These are phyloP conservation scores for Antrodiella citrinella DNA, from an alignment of 768 basidiomycete genomes.

Conservation along the genomic window DNA sequence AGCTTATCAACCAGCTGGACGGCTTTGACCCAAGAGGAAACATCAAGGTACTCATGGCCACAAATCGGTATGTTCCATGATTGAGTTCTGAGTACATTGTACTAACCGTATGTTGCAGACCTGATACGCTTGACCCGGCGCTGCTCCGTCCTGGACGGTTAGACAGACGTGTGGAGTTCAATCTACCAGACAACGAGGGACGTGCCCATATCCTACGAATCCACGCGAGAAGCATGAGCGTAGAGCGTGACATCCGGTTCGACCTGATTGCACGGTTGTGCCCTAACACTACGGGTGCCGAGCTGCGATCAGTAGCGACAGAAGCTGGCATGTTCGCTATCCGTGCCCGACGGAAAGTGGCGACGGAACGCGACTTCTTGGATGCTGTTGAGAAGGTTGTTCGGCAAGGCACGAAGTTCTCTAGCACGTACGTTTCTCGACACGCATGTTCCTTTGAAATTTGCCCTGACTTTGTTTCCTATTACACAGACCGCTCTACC, in stretches of 20 bases:
- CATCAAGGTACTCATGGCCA: slow-evolving; percentile 99
- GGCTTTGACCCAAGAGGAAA: slow-evolving; percentile 99
- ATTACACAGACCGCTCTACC: slow-evolving; percentile 69
- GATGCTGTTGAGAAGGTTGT: slow-evolving; percentile 99
- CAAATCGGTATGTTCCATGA: slow-evolving; percentile 65
- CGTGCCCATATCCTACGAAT: slow-evolving; percentile 95
- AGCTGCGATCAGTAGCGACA: slow-evolving; percentile 92
- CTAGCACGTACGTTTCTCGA: slow-evolving; percentile 68
- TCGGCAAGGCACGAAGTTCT: slow-evolving; percentile 95
- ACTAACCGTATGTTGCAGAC: slow-evolving; percentile 39
- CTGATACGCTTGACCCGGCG: slow-evolving; percentile 96
- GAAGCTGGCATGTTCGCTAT: slow-evolving; percentile 99
- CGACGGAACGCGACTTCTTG: slow-evolving; percentile 94
- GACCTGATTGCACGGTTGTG: slow-evolving; percentile 95
- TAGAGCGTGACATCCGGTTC: slow-evolving; percentile 94
- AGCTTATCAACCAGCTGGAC: slow-evolving; percentile 96
- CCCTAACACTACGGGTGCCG: slow-evolving; percentile 98
- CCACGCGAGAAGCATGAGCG: slow-evolving; percentile 96
- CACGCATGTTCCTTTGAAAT: slow-evolving; percentile 1
- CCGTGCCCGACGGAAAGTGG: slow-evolving; percentile 91
- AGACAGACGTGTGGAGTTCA: slow-evolving; percentile 96
- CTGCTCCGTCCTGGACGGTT: slow-evolving; percentile 91
- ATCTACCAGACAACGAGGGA: slow-evolving; percentile 90
- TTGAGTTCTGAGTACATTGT: no score
- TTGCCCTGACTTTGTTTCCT: slow-evolving; percentile 6